These are phyloP conservation scores for Populus hybrid DNA, from an alignment of 441 rosid genomes.

Conservation along the genomic window DNA sequence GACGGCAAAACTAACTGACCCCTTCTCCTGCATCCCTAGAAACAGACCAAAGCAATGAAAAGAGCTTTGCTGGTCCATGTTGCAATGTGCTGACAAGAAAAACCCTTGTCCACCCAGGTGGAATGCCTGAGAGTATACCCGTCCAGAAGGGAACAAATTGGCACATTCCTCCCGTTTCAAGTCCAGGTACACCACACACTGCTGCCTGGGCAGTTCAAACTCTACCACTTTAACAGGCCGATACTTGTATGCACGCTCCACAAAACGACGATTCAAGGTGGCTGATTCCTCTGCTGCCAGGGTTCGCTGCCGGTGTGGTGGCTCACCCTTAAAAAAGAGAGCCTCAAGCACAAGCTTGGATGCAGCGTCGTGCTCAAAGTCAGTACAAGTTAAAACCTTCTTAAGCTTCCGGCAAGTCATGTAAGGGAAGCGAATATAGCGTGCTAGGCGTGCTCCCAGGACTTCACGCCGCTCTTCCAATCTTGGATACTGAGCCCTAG, in stretches of 20 bases:
- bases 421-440: constrained; percentile 70
- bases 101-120: constrained; percentile 71
- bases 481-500: constrained; percentile 45
- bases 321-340: constrained; percentile 70
- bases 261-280: constrained; percentile 37
- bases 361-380: constrained; percentile 52
- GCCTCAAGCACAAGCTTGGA: constrained; percentile 69
- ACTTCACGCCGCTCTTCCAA: constrained; percentile 62
- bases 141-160: constrained; percentile 49
- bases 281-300: constrained; percentile 44
- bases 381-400: constrained; percentile 57
- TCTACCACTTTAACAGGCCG: constrained; percentile 72
- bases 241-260: constrained; percentile 63
- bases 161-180: constrained; percentile 61
- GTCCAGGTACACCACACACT: constrained; percentile 74
- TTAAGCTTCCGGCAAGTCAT: constrained; percentile 73
- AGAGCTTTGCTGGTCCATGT: constrained; percentile 61
- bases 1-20: constrained; percentile 50
- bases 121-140: constrained; percentile 63
- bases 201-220: constrained; percentile 65
- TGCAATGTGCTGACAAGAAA: constrained; percentile 60
- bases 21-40: constrained; percentile 62
- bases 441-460: constrained; percentile 51
- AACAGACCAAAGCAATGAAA: constrained; percentile 65
- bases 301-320: constrained; percentile 45